phyloP scores from a whole-genome alignment of 148 eudicot species.

The Euryodendron excelsum region DNA sequence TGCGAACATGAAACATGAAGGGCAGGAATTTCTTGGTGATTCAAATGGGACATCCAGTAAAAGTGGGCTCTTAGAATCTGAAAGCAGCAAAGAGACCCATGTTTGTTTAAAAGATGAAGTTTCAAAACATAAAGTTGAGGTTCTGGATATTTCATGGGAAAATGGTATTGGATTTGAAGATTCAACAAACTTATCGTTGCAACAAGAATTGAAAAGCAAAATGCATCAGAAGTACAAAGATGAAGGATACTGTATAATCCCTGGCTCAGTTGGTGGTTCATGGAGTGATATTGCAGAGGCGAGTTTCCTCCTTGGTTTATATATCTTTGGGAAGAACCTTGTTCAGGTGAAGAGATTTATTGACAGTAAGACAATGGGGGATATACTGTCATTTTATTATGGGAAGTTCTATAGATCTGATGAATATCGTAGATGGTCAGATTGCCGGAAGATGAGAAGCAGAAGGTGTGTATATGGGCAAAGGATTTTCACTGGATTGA shows the following conservation, averaged over 20 bases:
- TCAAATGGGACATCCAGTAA: background rate
- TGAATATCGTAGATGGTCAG: conserved; percentile 62
- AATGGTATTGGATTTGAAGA: background rate
- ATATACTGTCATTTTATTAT: conserved; percentile 55
- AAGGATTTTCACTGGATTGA: conserved; percentile 65
- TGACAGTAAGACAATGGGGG: conserved; percentile 55
- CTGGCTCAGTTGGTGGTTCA: conserved; percentile 31
- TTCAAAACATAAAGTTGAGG: conserved; percentile 7
- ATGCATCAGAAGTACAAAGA: conserved; percentile 9
- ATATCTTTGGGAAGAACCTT: conserved; percentile 72
- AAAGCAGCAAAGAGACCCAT: conserved; percentile 10
- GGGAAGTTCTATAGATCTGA: conserved; percentile 54
- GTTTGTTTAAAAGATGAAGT: background rate
- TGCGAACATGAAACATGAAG: conserved; percentile 16
- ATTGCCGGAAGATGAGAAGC: conserved; percentile 59
- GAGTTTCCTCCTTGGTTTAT: conserved; percentile 72
- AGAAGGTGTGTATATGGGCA: conserved; percentile 57
- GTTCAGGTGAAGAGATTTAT: conserved; percentile 49
- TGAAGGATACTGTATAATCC: conserved; percentile 41
- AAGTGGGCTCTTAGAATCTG: conserved; percentile 16
- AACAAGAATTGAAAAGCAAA: conserved; percentile 5
- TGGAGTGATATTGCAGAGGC: conserved; percentile 65
- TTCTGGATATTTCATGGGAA: background rate
- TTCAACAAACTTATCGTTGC: conserved; percentile 6
- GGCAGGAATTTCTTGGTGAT: conserved; percentile 3